Evolutionary conservation across 805 yeast genomes (phyloP), one percentile per base, ranked within the genome.

Genomic region (Nakazawaea holstii): DNA sequence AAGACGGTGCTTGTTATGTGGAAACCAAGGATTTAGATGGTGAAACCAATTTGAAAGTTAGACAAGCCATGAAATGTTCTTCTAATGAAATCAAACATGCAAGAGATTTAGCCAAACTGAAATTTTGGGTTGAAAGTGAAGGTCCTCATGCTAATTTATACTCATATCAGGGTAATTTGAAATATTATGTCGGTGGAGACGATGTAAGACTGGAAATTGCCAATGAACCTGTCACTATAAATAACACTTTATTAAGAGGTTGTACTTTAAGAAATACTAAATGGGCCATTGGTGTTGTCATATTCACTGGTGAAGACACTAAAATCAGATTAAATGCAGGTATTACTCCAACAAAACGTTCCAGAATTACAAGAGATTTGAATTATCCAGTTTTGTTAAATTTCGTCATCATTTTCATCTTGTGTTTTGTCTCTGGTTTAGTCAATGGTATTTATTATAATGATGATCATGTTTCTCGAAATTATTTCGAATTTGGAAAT

Each of bases 291-390:
- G 89, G 92, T 26, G 60, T 80, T 26, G 91, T 82, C 5, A 73
- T 83, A n/a, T 84, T 82, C 60, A 86, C 95, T 2, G 95, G 95
- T 47, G 60, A 64, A 33, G 92, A 86, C 56, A 74, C 90, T 9
- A 87, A 86, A 63, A 82, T 87, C 49, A 82, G 86, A 82, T 65
- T 87, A 52, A 86, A 87, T 60, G 73, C 91, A 2, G 94, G 94
- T 43, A 73, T 76, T 27, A 85, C 94, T 0, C 95, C 95, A 8
- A 79, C 84, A 1, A 86, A 86, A 60, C 73, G 78, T 41, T 80
- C 87, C 8, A 73, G 79, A 55, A 79, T 86, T 44, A 73, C 87
- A 1, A 69, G 78, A 35, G 84, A 83, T 53, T 73, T 87, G 55
- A 87, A 86, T 60, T 63, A 78, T 40, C 82, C 83, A 42, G 90